Evolutionary conservation across 805 yeast genomes (phyloP).

Genomic region (Candida krabiensis): DNA sequence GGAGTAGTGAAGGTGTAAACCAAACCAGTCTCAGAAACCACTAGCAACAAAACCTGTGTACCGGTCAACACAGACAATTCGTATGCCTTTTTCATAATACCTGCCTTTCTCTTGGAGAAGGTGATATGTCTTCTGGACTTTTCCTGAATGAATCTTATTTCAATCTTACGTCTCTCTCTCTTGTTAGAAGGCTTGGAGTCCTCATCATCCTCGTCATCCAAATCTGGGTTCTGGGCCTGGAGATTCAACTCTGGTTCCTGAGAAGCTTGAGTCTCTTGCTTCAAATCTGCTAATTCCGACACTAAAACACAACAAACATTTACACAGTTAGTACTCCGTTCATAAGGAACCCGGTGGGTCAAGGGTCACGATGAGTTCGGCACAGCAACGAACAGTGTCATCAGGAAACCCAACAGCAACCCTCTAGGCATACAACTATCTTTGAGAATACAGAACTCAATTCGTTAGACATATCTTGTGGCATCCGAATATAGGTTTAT

Average conservation of each 20-base stretch:
- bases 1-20: conserved; percentile 99
- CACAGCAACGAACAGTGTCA: no score
- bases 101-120: conserved; percentile 96
- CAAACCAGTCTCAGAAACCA: conserved; percentile 97
- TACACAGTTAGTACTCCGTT: no score
- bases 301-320: conserved; percentile 15
- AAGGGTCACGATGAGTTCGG: no score
- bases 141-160: conserved; percentile 95
- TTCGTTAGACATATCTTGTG: no score
- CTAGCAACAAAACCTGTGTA: conserved; percentile 91
- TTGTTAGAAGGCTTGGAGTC: conserved; percentile 46
- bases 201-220: conserved; percentile 56
- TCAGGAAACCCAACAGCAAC: no score
- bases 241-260: conserved; percentile 20
- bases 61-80: conserved; percentile 96
- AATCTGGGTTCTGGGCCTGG: conserved; percentile 28
- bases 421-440: no score
- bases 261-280: conserved; percentile 24
- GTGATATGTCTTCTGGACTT: conserved; percentile 98
- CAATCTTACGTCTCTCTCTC: conserved; percentile 81
- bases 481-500: conserved; percentile 19
- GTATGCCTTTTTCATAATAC: conserved; percentile 99
- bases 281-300: conserved; percentile 25
- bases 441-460: no score
- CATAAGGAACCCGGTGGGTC: no score